Evolutionary conservation across 139 green algal genomes (phyloP).

Genomic region (Pleodorina starrii): DNA sequence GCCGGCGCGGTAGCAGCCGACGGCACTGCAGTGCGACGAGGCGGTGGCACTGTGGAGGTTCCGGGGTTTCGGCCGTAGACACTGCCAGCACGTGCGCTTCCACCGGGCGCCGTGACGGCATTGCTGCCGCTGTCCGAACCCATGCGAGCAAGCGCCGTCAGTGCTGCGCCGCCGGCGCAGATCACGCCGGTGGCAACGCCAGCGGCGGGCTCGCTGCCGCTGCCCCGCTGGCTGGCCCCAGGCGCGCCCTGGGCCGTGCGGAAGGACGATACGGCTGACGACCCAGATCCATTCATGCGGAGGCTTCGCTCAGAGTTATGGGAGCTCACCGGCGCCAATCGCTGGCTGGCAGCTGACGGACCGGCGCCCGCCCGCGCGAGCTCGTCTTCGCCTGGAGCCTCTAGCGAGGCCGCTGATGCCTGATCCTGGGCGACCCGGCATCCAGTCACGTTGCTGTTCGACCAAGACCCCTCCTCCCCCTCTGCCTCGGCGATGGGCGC

Average conservation of each 20-base stretch:
- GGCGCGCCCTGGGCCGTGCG: neutral
- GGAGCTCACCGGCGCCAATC: neutral
- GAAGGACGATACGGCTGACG: neutral
- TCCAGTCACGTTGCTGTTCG: neutral
- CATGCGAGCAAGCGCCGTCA: slow-evolving; percentile 17
- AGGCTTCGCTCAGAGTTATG: neutral
- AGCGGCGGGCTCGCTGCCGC: neutral
- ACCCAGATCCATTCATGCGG: neutral
- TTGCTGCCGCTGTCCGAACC: slow-evolving; percentile 3
- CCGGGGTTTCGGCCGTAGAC: neutral
- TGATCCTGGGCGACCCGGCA: neutral
- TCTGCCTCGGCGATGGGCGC: slow-evolving; percentile 32
- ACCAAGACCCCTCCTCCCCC: neutral
- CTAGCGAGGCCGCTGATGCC: too few relatives aligned
- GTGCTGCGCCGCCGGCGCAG: neutral
- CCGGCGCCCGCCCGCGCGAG: too few relatives aligned
- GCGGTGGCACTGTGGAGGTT: neutral
- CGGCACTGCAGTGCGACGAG: neutral
- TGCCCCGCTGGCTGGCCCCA: neutral
- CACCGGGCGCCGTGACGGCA: neutral
- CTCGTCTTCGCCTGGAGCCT: neutral
- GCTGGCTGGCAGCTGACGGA: neutral
- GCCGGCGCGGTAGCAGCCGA: too few relatives aligned
- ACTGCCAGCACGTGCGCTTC: neutral
- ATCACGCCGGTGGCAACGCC: neutral